Base-by-base conservation (phyloP, 2,329 filamentous ascomycete genomes). In the Zelopaecilomyces penicillatus region DNA sequence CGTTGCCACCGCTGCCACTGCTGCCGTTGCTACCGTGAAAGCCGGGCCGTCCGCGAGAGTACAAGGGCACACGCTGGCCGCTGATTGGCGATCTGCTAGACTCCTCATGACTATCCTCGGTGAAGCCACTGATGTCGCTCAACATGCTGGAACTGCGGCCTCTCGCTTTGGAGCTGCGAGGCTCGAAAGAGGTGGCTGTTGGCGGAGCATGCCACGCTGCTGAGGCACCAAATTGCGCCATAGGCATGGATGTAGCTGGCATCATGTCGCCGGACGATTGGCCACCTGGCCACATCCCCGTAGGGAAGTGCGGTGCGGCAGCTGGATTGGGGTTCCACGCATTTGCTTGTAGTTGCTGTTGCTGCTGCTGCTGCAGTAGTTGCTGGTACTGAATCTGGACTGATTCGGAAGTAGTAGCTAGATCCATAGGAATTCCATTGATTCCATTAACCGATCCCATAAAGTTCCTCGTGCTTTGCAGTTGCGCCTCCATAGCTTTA, bases 81-180 rank as follows among this genome's bases (percentile, higher is more conserved):
- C 46, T 12, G 42, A 41, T 31, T 30, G 55, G 46, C 10, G 59
- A 60, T 30, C 48, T 50, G 19, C 19, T 19, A n/a, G 56, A 48
- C 26, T 75, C 75, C 37, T 74, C 76, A 39, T 68, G 69, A 52
- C 74, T 80, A 11, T 73, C 78, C 62, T 82, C 77, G 6, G 80
- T 83, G 54, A 83, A 81, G 19, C 79, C 78, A n/a, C 78, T 82
- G 3, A 83, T 67, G 54, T 82, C 75, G 55, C 78, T 82, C 3
- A 83, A 72, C 80, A 83, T 83, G 46, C 77, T 82, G 7, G 77
- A 82, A 30, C 78, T 82, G 40, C 80, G 74, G 26, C 77, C 78
- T 37, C 79, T 65, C 30, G 67, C 65, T 58, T 70, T 73, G 51
- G 52, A 57, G 49, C 51, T 61, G 52, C 54, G 62, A 9, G 64